Evolutionary conservation across 768 basidiomycete species (phyloP).

Genomic region (Lactarius hatsudake): DNA sequence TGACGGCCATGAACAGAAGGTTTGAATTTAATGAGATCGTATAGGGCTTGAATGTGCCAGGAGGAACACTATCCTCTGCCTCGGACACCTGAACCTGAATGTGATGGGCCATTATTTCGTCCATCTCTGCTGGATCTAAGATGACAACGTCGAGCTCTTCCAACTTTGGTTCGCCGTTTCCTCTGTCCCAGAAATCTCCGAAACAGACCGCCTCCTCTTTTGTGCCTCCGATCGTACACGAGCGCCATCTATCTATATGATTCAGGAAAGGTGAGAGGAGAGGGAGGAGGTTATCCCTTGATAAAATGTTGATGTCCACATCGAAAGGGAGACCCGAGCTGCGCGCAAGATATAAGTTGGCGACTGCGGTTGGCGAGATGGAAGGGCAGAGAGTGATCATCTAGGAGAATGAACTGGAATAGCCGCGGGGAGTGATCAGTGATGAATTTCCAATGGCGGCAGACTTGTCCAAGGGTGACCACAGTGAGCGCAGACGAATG

Average conservation of each 20-base stretch:
- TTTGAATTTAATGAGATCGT: constrained; percentile 26
- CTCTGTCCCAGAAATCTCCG: constrained; percentile 33
- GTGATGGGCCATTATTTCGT: constrained; percentile 18
- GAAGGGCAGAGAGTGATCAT: constrained; percentile 40
- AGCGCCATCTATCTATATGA: constrained; percentile 56
- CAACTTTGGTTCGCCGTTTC: constrained; percentile 22
- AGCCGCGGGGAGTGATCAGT: constrained; percentile 52
- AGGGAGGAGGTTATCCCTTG: constrained; percentile 54
- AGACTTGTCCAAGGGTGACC: constrained; percentile 52
- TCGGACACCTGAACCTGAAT: constrained; percentile 1
- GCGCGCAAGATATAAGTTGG: constrained; percentile 50
- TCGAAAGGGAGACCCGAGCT: constrained; percentile 55
- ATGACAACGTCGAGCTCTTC: constrained; percentile 31
- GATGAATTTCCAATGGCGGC: constrained; percentile 56
- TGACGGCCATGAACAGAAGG: constrained; percentile 43
- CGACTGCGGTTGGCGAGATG: constrained; percentile 46
- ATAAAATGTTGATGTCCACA: constrained; percentile 48
- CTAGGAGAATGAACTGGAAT: constrained; percentile 59
- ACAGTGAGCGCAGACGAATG: constrained; percentile 41
- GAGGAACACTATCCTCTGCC: constrained; percentile 2
- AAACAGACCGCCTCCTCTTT: constrained; percentile 35
- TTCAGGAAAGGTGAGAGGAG: constrained; percentile 62
- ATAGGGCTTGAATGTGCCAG: constrained; percentile 21
- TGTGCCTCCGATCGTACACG: constrained; percentile 42
- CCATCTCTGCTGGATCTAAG: constrained; percentile 22